A percentile compares a stretch with the other conserved stretches of the same genome.
phyloP scores from a whole-genome alignment of 179 eudicot species.

The Beta corolliflora region DNA sequence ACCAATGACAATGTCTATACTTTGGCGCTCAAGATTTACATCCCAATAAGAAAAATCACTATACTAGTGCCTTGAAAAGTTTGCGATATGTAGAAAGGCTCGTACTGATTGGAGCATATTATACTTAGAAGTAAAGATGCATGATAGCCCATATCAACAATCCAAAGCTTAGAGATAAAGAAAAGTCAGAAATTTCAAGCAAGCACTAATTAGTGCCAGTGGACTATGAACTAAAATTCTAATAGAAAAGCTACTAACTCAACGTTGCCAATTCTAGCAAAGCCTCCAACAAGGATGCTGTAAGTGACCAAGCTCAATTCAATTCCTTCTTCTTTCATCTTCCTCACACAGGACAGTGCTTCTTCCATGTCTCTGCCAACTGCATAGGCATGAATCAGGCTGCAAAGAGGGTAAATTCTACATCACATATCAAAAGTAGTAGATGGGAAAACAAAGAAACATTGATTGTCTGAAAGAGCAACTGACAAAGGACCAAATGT shows the following conservation, averaged over 20 bases:
- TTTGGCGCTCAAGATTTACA: background rate
- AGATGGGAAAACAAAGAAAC: background rate
- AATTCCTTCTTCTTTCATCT: constrained; percentile 85
- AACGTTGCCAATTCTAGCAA: constrained; percentile 70
- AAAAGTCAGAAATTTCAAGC: background rate
- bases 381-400: constrained; percentile 93
- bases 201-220: background rate
- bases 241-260: constrained; percentile 58
- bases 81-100: background rate
- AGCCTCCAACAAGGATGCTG: constrained; percentile 88
- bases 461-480: background rate
- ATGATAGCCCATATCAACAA: background rate
- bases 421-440: constrained; percentile 10
- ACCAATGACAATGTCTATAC: background rate
- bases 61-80: background rate
- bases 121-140: background rate
- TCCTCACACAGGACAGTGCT: constrained; percentile 85
- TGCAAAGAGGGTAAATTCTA: constrained; percentile 42
- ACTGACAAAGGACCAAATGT: background rate
- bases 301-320: constrained; percentile 91
- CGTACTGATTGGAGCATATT: background rate
- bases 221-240: constrained; percentile 7
- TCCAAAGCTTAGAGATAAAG: background rate
- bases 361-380: constrained; percentile 98
- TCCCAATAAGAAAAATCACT: background rate